Evolutionary conservation across 805 yeast species (phyloP), one percentile per base, ranked within the genome.

Genomic region (Metschnikowia rubicola): DNA sequence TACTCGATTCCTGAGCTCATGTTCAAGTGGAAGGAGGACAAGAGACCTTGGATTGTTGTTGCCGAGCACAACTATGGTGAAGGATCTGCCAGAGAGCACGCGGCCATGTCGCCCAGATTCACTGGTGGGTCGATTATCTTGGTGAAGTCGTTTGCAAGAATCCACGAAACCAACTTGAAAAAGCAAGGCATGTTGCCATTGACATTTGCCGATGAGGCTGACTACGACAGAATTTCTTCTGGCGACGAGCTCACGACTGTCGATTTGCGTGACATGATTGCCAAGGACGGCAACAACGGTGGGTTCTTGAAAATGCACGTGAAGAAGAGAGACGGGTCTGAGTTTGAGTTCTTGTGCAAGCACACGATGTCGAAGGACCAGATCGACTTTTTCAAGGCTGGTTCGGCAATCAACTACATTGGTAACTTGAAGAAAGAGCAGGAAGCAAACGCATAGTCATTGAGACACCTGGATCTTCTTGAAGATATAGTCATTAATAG

Each of bases 1-100:
- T 81, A 78, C 61, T 80, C 90, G 28, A 94, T 94, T 55, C 99
- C 99, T n/a, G 97, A 89, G 57, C 78, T 91, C 50, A 94, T 94
- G 97, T 86, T 84, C 69, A 87, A 87, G 68, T 94, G 97, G 97
- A 91, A 92, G 67, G 74, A 81, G 43, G 94, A 88, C 51, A 58
- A 69, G 13, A 79, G 86, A 58, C 94, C 95, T 17, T 92, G 99
- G 99, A 78, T 83, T 56, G 97, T 94, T 38, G 86, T 94, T 54
- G 98, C 97, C 45, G 99, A 94, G 68, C 96, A 94, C 66, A 92
- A 92, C 71, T 94, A 92, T 63, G 99, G 99, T 71, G 99, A 92
- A 75, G 99, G 99, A 60, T 91, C 97, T 41, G 97, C 99, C 30
- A 87, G 99, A 79, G 99, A 92, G 68, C 99, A 92, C 63, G 99